Evolutionary conservation across 2,329 filamentous ascomycete species (phyloP).

Genomic region (Trichophyton mentagrophytes): DNA sequence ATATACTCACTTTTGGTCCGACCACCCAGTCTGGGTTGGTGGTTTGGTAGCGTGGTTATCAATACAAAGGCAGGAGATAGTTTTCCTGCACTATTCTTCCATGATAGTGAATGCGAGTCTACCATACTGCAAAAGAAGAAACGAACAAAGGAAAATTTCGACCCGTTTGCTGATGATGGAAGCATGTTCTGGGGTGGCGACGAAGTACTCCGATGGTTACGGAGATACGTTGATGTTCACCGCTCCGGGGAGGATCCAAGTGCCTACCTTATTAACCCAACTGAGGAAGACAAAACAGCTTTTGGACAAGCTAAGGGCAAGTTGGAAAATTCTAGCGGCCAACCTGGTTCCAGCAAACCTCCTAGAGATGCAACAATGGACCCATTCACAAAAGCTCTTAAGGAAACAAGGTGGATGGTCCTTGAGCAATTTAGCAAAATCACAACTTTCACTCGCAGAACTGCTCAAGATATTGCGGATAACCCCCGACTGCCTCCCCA

Average conservation of each 20-base stretch:
- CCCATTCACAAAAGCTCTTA: slow-evolving; percentile 81
- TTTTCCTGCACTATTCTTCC: slow-evolving; percentile 93
- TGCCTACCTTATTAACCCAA: slow-evolving; percentile 82
- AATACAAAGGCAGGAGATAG: slow-evolving; percentile 84
- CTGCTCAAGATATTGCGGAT: slow-evolving; percentile 81
- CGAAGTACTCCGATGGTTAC: slow-evolving; percentile 83
- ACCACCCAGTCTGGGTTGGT: slow-evolving; percentile 91
- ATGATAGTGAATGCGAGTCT: slow-evolving; percentile 90
- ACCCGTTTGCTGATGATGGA: slow-evolving; percentile 74
- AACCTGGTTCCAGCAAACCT: slow-evolving; percentile 6
- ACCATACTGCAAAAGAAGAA: slow-evolving; percentile 91
- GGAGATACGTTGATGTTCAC: slow-evolving; percentile 69
- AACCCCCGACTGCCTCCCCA: slow-evolving; percentile 86
- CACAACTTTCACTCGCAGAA: slow-evolving; percentile 84
- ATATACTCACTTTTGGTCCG: slow-evolving; percentile 84
- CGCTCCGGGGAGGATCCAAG: slow-evolving; percentile 76
- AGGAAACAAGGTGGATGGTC: slow-evolving; percentile 91
- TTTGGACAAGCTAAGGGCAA: slow-evolving; percentile 49
- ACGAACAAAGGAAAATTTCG: slow-evolving; percentile 68
- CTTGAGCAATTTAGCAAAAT: slow-evolving; percentile 96
- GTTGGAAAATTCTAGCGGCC: slow-evolving; percentile 17
- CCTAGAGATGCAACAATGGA: slow-evolving; percentile 67
- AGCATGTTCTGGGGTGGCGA: slow-evolving; percentile 92
- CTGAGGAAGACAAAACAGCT: slow-evolving; percentile 65
- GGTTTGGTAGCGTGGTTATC: slow-evolving; percentile 91